phyloP scores from a whole-genome alignment of 202 grass and related monocot species.

The Brachypodium distachyon region DNA sequence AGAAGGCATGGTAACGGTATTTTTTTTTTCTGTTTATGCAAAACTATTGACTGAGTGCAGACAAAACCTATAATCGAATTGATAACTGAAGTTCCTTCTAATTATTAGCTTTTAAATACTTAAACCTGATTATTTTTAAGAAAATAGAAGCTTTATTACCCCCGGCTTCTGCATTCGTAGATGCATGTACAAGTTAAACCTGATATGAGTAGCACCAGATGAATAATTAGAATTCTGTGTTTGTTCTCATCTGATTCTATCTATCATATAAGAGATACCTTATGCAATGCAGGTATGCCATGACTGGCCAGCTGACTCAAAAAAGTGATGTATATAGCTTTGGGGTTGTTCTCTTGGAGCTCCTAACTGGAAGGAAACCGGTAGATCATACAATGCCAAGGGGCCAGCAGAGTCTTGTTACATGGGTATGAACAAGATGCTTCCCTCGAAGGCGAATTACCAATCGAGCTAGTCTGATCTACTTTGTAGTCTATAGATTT shows the following conservation, averaged over 20 bases:
- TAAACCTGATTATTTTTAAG: no score
- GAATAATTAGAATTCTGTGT: not conserved
- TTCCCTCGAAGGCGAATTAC: not conserved
- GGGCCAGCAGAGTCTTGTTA: slow-evolving; percentile 55
- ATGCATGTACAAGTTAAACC: no score
- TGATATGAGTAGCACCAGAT: not conserved
- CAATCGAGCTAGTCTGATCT: not conserved
- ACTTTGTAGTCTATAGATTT: not conserved
- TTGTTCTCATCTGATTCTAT: not conserved
- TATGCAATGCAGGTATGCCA: slow-evolving; percentile 39
- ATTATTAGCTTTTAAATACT: not conserved
- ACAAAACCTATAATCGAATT: not conserved
- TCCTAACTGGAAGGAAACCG: slow-evolving; percentile 58
- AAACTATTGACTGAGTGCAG: not conserved
- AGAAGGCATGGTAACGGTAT: not conserved
- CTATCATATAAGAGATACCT: not conserved
- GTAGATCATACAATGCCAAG: slow-evolving; percentile 59
- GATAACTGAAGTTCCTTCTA: not conserved
- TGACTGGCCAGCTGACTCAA: slow-evolving; percentile 42
- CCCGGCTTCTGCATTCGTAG: no score
- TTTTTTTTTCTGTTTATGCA: not conserved
- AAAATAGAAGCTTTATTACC: no score
- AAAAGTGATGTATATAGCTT: slow-evolving; percentile 56
- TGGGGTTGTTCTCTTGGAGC: slow-evolving; percentile 52
- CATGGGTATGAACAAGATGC: slow-evolving; percentile 34